phyloP scores from a whole-genome alignment of 768 basidiomycete genomes.

The Kwoniella shandongensis region DNA sequence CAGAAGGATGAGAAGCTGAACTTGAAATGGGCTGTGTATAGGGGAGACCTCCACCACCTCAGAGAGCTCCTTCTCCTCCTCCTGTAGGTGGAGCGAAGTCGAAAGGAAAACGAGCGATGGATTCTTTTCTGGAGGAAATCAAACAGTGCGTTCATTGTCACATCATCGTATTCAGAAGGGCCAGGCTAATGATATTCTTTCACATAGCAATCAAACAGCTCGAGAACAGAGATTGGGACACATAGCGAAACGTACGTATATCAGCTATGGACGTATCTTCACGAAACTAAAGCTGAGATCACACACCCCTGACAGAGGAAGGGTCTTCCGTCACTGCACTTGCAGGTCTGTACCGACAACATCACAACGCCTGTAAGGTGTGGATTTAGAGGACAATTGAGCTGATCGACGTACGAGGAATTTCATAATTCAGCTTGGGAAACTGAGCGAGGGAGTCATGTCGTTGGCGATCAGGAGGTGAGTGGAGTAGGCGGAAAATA shows the following conservation, averaged over 20 bases:
- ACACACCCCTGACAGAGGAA: slow-evolving; percentile 34
- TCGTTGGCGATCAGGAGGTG: slow-evolving; percentile 71
- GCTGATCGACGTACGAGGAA: slow-evolving; percentile 26
- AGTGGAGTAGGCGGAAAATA: slow-evolving; percentile 23
- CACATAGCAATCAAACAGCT: slow-evolving; percentile 79
- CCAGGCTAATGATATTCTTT: slow-evolving; percentile 13
- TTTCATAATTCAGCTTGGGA: slow-evolving; percentile 67
- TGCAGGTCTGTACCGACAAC: slow-evolving; percentile 63
- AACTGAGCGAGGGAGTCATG: slow-evolving; percentile 18
- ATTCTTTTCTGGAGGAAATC: slow-evolving; percentile 91
- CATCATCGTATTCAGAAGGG: background rate
- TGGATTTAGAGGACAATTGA: background rate
- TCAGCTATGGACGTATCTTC: background rate
- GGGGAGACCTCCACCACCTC: slow-evolving; percentile 4
- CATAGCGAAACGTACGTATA: slow-evolving; percentile 43
- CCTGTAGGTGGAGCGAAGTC: slow-evolving; percentile 62
- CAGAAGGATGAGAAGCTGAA: no score
- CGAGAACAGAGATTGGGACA: slow-evolving; percentile 73
- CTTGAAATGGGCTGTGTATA: no score
- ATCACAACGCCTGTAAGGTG: background rate
- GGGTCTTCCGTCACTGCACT: slow-evolving; percentile 81
- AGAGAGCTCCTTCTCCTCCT: slow-evolving; percentile 61
- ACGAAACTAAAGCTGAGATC: background rate
- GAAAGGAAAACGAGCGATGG: slow-evolving; percentile 95
- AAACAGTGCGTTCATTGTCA: slow-evolving; percentile 65